Conservation (phyloP, 805 yeast genomes). For the Pichia deserticola region DNA sequence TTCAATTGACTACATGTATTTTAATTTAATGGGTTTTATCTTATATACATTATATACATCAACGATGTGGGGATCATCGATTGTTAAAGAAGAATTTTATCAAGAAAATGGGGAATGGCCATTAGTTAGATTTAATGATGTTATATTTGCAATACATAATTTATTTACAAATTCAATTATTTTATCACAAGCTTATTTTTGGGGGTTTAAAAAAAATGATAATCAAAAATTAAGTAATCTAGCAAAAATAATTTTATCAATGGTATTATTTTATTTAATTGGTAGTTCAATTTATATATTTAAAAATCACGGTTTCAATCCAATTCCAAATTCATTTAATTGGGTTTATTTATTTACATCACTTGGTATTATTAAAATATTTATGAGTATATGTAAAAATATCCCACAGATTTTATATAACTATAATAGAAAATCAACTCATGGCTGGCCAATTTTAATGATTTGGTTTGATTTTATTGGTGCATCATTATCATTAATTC, state of each 20-base stretch:
- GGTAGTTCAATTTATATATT: constrained; percentile 13
- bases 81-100: constrained; percentile 25
- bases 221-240: constrained; percentile 21
- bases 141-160: constrained; percentile 27
- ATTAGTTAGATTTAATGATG: constrained; percentile 26
- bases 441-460: constrained; percentile 33
- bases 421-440: constrained; percentile 29
- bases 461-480: constrained; percentile 29
- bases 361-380: constrained; percentile 27
- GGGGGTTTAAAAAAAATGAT: constrained; percentile 29
- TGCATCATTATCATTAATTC: constrained; percentile 24
- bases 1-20: constrained; percentile 28
- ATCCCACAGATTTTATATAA: constrained; percentile 30
- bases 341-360: constrained; percentile 29
- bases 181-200: constrained; percentile 27
- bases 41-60: constrained; percentile 27
- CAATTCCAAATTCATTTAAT: constrained; percentile 14
- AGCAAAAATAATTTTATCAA: constrained; percentile 17
- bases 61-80: constrained; percentile 14
- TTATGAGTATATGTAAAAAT: constrained; percentile 30
- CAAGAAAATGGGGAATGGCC: constrained; percentile 23
- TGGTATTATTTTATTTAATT: constrained; percentile 11
- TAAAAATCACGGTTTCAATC: constrained; percentile 5
- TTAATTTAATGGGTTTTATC: constrained; percentile 28
- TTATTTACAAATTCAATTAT: constrained; percentile 21